A percentile compares a stretch with the other conserved stretches of the same genome.
Evolutionary conservation across 2,329 filamentous ascomycete species (phyloP).

Genomic region (Xylariaceae sp.): DNA sequence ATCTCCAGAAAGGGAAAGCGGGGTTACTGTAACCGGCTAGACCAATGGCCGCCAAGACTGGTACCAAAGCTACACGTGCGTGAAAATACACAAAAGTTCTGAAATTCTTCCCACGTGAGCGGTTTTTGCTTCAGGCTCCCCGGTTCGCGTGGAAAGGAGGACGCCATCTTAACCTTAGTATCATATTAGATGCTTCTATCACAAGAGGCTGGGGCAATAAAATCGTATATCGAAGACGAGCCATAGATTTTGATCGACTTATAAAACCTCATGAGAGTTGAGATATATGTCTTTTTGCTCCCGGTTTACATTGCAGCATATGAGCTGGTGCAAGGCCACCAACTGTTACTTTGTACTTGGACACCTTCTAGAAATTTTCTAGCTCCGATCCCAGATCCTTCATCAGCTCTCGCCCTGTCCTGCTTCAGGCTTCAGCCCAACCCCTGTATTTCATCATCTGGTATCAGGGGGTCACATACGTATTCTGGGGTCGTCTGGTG

Average conservation of each 20-base stretch:
- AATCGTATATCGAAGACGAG: too few relatives aligned
- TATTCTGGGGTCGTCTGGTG: too few relatives aligned
- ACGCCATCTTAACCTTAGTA: too few relatives aligned
- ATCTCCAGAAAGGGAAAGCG: constrained; percentile 8
- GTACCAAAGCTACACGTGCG: constrained; percentile 2
- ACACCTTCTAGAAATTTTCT: constrained; percentile 16
- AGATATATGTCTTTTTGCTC: too few relatives aligned
- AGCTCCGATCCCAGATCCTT: constrained; percentile 3
- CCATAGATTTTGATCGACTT: too few relatives aligned
- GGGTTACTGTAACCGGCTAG: constrained; percentile 2
- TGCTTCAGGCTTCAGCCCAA: not conserved
- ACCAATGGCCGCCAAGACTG: not conserved
- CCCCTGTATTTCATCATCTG: not conserved
- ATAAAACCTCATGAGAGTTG: too few relatives aligned
- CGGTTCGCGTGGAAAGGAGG: too few relatives aligned
- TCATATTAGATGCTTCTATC: not conserved
- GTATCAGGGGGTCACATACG: not conserved
- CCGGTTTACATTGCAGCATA: too few relatives aligned
- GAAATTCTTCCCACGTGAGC: not conserved
- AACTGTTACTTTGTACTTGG: not conserved
- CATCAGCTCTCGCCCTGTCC: not conserved
- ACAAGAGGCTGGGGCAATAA: too few relatives aligned
- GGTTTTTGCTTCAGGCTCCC: too few relatives aligned
- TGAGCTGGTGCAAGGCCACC: too few relatives aligned
- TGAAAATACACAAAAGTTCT: not conserved